These are phyloP conservation scores for Mortierella sp. DNA, from an alignment of 371 early-diverging fungal species.

Conservation along the genomic window DNA sequence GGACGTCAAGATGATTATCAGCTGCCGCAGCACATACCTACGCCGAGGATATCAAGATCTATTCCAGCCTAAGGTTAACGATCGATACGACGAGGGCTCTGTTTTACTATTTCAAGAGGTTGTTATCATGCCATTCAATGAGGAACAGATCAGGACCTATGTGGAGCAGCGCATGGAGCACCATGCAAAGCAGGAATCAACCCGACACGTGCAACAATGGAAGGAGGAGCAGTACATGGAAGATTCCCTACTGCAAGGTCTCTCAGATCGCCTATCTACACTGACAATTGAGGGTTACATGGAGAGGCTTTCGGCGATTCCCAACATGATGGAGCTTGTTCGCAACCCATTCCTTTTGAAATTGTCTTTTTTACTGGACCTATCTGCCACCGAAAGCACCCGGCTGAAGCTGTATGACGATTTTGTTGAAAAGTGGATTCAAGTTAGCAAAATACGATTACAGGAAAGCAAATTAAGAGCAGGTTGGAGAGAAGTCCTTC, in stretches of 20 bases:
- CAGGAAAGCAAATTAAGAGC: not conserved
- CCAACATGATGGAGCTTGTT: conserved; percentile 11
- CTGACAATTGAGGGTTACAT: not conserved
- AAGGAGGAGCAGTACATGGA: too few species aligned
- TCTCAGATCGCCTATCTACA: not conserved
- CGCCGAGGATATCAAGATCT: not conserved
- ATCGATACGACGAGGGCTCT: too few species aligned
- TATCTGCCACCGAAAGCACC: not conserved
- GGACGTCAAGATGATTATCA: conserved; percentile 6
- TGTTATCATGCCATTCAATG: not conserved
- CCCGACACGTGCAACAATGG: too few species aligned
- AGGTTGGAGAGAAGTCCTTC: not conserved
- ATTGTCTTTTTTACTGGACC: not conserved
- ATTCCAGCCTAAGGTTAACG: conserved; percentile 9
- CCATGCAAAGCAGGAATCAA: too few species aligned
- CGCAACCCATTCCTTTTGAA: conserved; percentile 9
- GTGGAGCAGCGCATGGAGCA: too few species aligned
- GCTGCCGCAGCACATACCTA: conserved; percentile 7
- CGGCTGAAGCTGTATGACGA: not conserved
- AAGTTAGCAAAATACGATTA: not conserved
- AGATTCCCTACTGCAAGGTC: too few species aligned
- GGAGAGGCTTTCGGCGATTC: not conserved
- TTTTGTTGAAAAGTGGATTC: not conserved
- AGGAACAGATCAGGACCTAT: conserved; percentile 3
- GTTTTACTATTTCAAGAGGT: conserved; percentile 1